Base-by-base conservation (phyloP, 2,329 filamentous ascomycete species). In the Hypoxylon sp. region DNA sequence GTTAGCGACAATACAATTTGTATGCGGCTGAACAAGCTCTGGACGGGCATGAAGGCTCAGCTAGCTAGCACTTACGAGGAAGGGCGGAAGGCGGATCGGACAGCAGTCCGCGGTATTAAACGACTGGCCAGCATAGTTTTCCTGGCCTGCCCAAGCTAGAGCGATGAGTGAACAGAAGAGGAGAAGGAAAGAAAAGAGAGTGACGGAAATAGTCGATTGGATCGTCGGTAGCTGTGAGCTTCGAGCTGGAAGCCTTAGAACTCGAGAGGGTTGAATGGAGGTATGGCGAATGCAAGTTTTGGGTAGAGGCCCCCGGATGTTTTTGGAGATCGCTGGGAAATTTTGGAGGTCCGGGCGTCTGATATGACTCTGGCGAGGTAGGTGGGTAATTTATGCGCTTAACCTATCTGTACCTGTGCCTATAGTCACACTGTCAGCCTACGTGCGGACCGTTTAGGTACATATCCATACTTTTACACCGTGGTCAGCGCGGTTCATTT, bases 101-200 rank as follows among this genome's bases (percentile, higher is more conserved):
- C 79, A 71, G 80, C 77, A 68, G 79, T 78, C 74, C 83, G 80
- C 67, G 82, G 79, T 81, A 86, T 81, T 81, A 86, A 80, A 73
- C 83, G 83, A 72, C 79, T 83, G 64, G 83, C 77, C 73, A 88
- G 76, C 85, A 88, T 88, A 60, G 69, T 69, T 23, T 31, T 17
- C 50, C 47, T 42, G 31, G 47, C 41, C 54, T 55, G 40, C 40
- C 48, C 47, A 37, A 65, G 60, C 62, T 63, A 56, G n/a, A n/a
- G n/a, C n/a, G n/a, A n/a, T n/a, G n/a, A n/a, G n/a, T n/a, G n/a
- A n/a, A n/a, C n/a, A n/a, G n/a, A n/a, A 64, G 57, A 41, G 58
- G 50, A 40, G 54, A 52, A 58, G 50, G 23, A 56, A 37, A 15
- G 21, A 23, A 53, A 48, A 54, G 35, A 50, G 37, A 35, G 46